phyloP scores from a whole-genome alignment of 192 early-diverging fungal genomes.

The Geranomyces variabilis region DNA sequence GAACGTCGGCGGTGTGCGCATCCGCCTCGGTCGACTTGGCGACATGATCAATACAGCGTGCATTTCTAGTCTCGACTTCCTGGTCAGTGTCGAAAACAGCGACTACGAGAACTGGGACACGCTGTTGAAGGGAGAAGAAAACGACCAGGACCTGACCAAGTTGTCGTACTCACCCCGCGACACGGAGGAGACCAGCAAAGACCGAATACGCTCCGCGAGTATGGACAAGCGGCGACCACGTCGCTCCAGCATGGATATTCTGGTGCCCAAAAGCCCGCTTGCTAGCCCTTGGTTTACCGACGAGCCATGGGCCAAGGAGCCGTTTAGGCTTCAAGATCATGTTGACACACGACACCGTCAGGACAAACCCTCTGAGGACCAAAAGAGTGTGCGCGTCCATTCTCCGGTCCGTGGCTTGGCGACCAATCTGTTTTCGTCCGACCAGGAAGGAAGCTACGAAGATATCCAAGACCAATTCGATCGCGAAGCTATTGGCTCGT shows the following conservation, averaged over 20 bases:
- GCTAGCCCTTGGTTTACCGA: conserved; percentile 37
- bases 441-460: conserved; percentile 2
- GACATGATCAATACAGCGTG: conserved; percentile 80
- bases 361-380: background rate
- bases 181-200: conserved; percentile 27
- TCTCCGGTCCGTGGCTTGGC: conserved; percentile 21
- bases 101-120: conserved; percentile 51
- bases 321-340: conserved; percentile 32
- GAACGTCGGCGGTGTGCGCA: conserved; percentile 66
- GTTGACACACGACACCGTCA: background rate
- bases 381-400: conserved; percentile 12
- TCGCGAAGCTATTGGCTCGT: background rate
- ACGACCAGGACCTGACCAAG: conserved; percentile 5
- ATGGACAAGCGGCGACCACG: background rate
- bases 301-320: conserved; percentile 13
- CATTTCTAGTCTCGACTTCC: conserved; percentile 80
- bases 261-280: conserved; percentile 31
- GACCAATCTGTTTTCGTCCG: conserved; percentile 18
- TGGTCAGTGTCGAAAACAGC: conserved; percentile 53
- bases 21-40: conserved; percentile 72
- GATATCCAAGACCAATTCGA: background rate
- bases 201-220: conserved; percentile 25
- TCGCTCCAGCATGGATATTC: conserved; percentile 24
- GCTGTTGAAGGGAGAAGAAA: conserved; percentile 45
- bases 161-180: conserved; percentile 19